Base-by-base conservation (phyloP, 306 rosid genomes). In the Fagus crenata region DNA sequence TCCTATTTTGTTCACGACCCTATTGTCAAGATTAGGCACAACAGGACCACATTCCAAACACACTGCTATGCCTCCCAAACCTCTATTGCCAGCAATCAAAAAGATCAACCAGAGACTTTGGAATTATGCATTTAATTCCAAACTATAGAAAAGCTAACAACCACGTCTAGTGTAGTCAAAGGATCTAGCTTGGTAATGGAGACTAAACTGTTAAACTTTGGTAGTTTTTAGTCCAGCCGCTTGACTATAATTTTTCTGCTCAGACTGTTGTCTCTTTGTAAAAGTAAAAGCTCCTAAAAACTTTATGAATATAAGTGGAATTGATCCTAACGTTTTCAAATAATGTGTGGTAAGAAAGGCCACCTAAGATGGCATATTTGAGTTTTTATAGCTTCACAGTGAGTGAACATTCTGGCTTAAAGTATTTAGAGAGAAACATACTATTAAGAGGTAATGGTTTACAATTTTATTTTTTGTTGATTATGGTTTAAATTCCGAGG, bases 341-440 rank as follows among this genome's bases (percentile, higher is more conserved):
- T 69, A 61, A 35, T 51, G 53, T 58, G 46, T 59, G 80, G 42
- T 15, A 60, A 67, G 79, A 54, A 65, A 65, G 70, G 31, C 6
- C 2, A 17, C 31, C 18, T 33, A 7, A 33, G 69, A 63, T 35
- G 69, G 33, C 43, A 17, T 37, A 36, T 58, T 37, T 13, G 43
- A 65, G 6, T 17, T 36, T 64, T 36, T 37, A 37, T n/a, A 65
- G 70, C 36, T 37, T 65, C 42, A 3, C 9, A 37, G 31, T 17
- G 70, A 49, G 49, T 15, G 42, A 33, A 61, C 39, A 13, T 12
- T 4, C 68, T 35, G 42, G 41, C 41, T 13, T 13, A 35, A 56
- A 13, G 42, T 61, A 61, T 61, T 33, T 35, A 12, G 36, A 59
- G 36, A 35, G 40, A 33, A 33, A 14, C 41, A 12, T 33, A 13